Base-by-base conservation (phyloP, 2,329 filamentous ascomycete species). In the Hypoxylon sp. region DNA sequence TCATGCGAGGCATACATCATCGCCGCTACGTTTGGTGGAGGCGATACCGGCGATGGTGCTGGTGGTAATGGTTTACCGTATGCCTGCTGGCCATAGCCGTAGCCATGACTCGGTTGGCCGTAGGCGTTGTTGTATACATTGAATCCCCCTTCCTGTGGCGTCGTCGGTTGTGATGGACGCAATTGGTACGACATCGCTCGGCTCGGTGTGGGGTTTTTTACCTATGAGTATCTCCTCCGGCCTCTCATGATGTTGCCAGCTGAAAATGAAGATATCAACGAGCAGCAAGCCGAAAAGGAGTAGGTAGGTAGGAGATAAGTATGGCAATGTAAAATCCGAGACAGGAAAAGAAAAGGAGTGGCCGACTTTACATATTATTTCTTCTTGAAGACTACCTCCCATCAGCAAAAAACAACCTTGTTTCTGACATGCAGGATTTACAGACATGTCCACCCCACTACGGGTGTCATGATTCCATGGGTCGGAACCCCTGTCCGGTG, bases 101-200 rank as follows among this genome's bases (percentile, higher is more conserved):
- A 24, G 44, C 56, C 57, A 10, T 63, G 17, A n/a, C 37, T 53
- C 15, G 58, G 24, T 27, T 27, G 37, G 19, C 37, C 48, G 21
- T 66, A 53, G 11, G 19, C 53, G 42, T 42, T 53, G 10, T 15
- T 53, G 50, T 68, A 65, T n/a, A 13, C 51, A 61, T 64, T 59
- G 39, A 60, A 52, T 29, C 44, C 53, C 39, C 50, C 42, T 42
- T 62, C 54, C 48, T 62, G 59, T 47, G 56, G 55, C 27, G 52
- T 48, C 51, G 50, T 15, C 21, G 57, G 58, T 46, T 67, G 64
- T 29, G 62, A 11, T 7, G 72, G 68, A 6, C 70, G 66, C 15
- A 73, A 55, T 62, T 73, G 68, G 29, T 71, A 73, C 56, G 72
- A 72, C 72, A 73, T 73, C 39, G 52, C 62, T 64, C 50, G 31